Evolutionary conservation across 306 rosid genomes (phyloP).

Genomic region (Vicia faba): DNA sequence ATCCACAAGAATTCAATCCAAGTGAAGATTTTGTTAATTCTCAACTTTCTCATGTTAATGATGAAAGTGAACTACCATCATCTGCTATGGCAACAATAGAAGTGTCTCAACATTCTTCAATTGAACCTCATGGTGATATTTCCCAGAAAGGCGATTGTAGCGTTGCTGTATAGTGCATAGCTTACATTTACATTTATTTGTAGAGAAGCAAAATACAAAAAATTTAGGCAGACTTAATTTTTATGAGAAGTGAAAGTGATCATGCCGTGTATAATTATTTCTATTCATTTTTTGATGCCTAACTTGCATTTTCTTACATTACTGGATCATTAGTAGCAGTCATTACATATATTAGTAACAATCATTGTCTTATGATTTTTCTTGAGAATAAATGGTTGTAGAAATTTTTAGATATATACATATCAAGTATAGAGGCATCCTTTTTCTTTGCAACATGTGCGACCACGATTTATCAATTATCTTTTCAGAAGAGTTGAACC

Average conservation of each 20-base stretch:
- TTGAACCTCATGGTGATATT: slow-evolving; percentile 63
- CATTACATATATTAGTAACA: neutral
- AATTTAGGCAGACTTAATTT: slow-evolving; percentile 38
- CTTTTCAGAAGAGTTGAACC: no score
- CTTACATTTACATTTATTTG: slow-evolving; percentile 42
- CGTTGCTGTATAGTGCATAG: slow-evolving; percentile 61
- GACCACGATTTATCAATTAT: no score
- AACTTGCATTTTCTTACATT: slow-evolving; percentile 35
- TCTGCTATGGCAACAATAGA: slow-evolving; percentile 50
- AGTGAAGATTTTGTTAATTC: slow-evolving; percentile 42
- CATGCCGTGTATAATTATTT: slow-evolving; percentile 43
- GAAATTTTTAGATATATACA: no score
- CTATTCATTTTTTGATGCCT: slow-evolving; percentile 44
- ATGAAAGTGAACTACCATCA: slow-evolving; percentile 45
- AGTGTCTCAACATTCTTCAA: slow-evolving; percentile 59
- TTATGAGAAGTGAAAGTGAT: slow-evolving; percentile 34
- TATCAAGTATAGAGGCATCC: no score
- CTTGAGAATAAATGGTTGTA: no score
- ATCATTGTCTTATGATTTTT: no score
- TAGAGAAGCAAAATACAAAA: slow-evolving; percentile 53
- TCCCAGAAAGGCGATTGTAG: slow-evolving; percentile 67
- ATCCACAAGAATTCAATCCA: slow-evolving; percentile 39
- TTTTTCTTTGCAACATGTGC: no score
- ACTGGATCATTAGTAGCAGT: neutral
- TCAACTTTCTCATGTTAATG: slow-evolving; percentile 45